Evolutionary conservation across 2,329 filamentous ascomycete species (phyloP).

Genomic region (Diaporthe sp.): DNA sequence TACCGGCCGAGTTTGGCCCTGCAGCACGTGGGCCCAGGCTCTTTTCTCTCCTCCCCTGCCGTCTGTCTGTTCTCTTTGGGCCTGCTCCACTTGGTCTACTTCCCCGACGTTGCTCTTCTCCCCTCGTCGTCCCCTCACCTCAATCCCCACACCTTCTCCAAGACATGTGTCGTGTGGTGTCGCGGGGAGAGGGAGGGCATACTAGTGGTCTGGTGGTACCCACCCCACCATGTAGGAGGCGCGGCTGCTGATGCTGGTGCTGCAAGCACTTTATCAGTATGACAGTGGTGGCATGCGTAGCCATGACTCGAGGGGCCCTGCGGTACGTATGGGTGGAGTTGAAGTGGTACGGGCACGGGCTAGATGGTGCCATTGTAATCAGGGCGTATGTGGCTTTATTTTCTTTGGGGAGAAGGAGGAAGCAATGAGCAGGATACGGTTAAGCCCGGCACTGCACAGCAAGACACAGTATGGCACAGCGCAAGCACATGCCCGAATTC

Average conservation of each 20-base stretch:
- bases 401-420: neutral
- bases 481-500: neutral
- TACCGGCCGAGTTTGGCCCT: conserved; percentile 16
- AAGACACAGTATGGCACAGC: neutral
- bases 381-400: neutral
- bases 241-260: neutral
- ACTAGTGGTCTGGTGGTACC: neutral
- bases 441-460: neutral
- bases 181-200: neutral
- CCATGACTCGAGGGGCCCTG: conserved; percentile 7
- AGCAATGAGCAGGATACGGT: neutral
- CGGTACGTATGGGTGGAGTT: neutral
- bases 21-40: conserved; percentile 5
- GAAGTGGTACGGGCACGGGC: neutral
- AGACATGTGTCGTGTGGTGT: conserved; percentile 4
- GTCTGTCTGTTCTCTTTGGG: neutral
- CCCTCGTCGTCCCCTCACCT: neutral
- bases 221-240: neutral
- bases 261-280: conserved; percentile 6
- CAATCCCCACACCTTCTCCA: neutral
- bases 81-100: neutral
- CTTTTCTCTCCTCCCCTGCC: neutral
- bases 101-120: neutral
- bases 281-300: conserved; percentile 3
- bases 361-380: neutral